Conservation (phyloP, 768 basidiomycete genomes). For the Mycena vulgaris region DNA sequence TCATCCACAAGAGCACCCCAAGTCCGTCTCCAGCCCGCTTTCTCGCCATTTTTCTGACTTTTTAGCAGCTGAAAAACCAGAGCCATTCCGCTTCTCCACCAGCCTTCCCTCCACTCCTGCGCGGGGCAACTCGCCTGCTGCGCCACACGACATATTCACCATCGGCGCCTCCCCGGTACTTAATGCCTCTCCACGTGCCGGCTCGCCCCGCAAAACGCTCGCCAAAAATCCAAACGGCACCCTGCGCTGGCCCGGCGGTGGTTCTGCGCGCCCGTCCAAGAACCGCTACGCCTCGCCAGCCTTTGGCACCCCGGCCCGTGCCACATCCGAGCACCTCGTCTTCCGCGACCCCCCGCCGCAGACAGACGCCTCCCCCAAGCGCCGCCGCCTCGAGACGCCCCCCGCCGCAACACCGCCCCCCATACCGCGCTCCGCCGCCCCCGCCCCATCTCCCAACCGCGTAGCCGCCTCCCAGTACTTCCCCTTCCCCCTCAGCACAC, state of each 20-base stretch:
- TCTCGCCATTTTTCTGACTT: constrained; percentile 27
- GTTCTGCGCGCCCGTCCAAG: constrained; percentile 70
- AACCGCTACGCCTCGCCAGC: constrained; percentile 84
- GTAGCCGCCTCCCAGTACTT: constrained; percentile 44
- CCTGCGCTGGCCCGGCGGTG: constrained; percentile 83
- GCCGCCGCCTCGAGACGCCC: constrained; percentile 44
- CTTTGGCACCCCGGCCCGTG: constrained; percentile 68
- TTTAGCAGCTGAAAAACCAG: constrained; percentile 52
- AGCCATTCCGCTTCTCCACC: constrained; percentile 77
- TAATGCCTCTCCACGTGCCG: constrained; percentile 32
- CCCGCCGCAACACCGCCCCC: constrained; percentile 40
- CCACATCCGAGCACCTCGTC: constrained; percentile 56
- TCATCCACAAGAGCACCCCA: constrained; percentile 67
- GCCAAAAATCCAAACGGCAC: constrained; percentile 81
- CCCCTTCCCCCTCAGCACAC: constrained; percentile 54
- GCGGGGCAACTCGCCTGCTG: constrained; percentile 54
- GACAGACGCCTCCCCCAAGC: constrained; percentile 35
- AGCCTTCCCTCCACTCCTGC: constrained; percentile 54
- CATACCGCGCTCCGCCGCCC: constrained; percentile 50
- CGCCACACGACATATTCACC: constrained; percentile 38
- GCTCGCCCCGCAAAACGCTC: constrained; percentile 68
- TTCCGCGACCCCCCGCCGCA: constrained; percentile 52
- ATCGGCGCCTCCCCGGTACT: constrained; percentile 40
- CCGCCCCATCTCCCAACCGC: constrained; percentile 52
- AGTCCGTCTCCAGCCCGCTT: constrained; percentile 49